Percentiles rank a stretch among this genome's conserved stretches.
These are phyloP conservation scores for Pelargonium myrrhifolium DNA, from an alignment of 441 rosid genomes.

Conservation along the genomic window DNA sequence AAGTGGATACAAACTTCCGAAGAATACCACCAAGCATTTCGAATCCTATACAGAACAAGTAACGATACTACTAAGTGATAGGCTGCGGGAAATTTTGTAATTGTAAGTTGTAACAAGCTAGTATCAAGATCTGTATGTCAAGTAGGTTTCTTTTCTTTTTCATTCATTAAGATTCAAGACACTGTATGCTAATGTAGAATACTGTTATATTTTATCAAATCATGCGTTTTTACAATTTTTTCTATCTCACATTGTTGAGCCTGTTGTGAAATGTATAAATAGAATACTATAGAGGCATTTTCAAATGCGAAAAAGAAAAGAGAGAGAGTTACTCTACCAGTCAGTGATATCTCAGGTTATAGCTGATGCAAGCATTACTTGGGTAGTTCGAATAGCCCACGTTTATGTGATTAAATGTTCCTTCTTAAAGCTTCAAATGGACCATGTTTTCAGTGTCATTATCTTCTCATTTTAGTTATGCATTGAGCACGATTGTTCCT, in stretches of 20 bases:
- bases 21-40: slow-evolving; percentile 6
- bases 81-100: neutral
- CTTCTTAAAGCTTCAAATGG: too few relatives aligned
- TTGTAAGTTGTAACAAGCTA: neutral
- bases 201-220: neutral
- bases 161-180: neutral
- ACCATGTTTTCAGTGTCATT: too few relatives aligned
- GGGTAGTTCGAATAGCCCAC: too few relatives aligned
- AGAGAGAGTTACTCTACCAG: neutral
- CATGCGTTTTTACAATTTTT: neutral
- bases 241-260: neutral
- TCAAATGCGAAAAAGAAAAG: neutral
- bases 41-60: slow-evolving; percentile 3
- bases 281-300: neutral
- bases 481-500: too few relatives aligned
- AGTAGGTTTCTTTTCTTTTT: neutral
- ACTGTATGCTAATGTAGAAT: slow-evolving; percentile 1
- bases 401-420: too few relatives aligned
- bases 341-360: too few relatives aligned
- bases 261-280: neutral
- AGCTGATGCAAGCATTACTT: too few relatives aligned
- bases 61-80: neutral
- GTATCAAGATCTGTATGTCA: neutral
- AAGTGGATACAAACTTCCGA: neutral
- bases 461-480: too few relatives aligned